Evolutionary conservation across 768 basidiomycete genomes (phyloP).

Genomic region (Tylopilus balloui): DNA sequence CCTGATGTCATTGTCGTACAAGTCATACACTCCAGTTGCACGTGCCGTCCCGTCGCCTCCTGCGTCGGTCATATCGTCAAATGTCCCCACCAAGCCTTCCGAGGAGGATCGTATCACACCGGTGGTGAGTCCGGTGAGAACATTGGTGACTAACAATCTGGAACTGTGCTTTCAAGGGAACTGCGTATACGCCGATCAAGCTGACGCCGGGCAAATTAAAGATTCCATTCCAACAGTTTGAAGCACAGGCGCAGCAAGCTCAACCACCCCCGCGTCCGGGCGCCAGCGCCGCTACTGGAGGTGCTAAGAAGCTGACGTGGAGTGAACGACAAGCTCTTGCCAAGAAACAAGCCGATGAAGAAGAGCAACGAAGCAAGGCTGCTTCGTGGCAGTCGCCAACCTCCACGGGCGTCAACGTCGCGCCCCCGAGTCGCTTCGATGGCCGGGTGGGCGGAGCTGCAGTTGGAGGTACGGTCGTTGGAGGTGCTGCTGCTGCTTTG

Average conservation of each 20-base stretch:
- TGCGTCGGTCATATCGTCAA: conserved; percentile 42
- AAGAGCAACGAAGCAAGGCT: conserved; percentile 58
- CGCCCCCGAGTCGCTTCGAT: conserved; percentile 38
- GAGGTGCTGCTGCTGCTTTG: conserved; percentile 25
- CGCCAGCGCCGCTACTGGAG: conserved; percentile 23
- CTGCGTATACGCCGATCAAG: conserved; percentile 84
- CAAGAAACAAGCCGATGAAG: conserved; percentile 81
- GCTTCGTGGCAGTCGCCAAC: conserved; percentile 45
- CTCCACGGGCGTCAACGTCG: conserved; percentile 30
- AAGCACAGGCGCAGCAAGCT: conserved; percentile 42
- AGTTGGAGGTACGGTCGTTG: conserved; percentile 31
- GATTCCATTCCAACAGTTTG: conserved; percentile 71
- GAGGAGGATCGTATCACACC: conserved; percentile 83
- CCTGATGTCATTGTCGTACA: background rate
- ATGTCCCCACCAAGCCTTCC: conserved; percentile 57
- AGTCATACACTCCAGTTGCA: conserved; percentile 25
- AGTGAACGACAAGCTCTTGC: conserved; percentile 88
- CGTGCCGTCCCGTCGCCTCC: conserved; percentile 31
- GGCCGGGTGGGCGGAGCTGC: conserved; percentile 28
- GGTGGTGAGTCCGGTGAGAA: conserved; percentile 38
- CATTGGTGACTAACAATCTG: background rate
- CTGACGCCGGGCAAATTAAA: conserved; percentile 84
- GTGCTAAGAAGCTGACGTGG: conserved; percentile 85
- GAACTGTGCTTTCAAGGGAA: conserved; percentile 42
- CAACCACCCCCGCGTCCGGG: conserved; percentile 27